Base-by-base conservation (phyloP, 306 rosid species). In the Prosopis cineraria region DNA sequence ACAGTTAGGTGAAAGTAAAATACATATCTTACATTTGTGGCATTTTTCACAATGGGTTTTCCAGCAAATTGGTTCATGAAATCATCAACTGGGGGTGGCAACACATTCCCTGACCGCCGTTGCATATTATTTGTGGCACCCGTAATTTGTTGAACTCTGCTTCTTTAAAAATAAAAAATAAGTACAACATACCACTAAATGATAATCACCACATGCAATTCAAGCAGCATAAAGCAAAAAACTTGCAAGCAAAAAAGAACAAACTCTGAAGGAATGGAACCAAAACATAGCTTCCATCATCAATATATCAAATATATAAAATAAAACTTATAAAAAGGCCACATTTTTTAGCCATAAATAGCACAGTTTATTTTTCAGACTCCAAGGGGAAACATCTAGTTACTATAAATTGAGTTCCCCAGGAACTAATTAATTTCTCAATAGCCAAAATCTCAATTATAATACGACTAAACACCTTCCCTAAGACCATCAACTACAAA, bases 71-170 rank as follows among this genome's bases (percentile, higher is more conserved):
- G 78, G 73, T 52, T 89, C 40, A 75, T 69, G 80, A 43, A 83
- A 75, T 96, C 97, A 76, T 96, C 99, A 48, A 86, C 4, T 39
- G 99, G 98, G 1, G 93, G 87, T 37, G 99, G 99, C 80, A 96
- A 89, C 75, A 81, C 69, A 83, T 45, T 90, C 85, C 99, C 99
- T 17, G 93, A 86, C 24, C 94, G 93, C 56, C 87, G 88, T 84
- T 91, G 93, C 90, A 88, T 77, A 79, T 80, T 90, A 87, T 78
- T 82, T 78, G 90, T 65, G 30, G 83, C 85, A 86, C 98, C 97
- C 10, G 98, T 89, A 41, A 96, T 88, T 82, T 93, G 98, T 70
- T 96, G 98, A 82, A 96, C 99, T 72, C 97, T 89, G 89, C 88
- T 93, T 90, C 99, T 96, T 88, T 70, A 77, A 87, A 87, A 87